phyloP scores from a whole-genome alignment of 805 yeast species.

The Candida jianshihensis region DNA sequence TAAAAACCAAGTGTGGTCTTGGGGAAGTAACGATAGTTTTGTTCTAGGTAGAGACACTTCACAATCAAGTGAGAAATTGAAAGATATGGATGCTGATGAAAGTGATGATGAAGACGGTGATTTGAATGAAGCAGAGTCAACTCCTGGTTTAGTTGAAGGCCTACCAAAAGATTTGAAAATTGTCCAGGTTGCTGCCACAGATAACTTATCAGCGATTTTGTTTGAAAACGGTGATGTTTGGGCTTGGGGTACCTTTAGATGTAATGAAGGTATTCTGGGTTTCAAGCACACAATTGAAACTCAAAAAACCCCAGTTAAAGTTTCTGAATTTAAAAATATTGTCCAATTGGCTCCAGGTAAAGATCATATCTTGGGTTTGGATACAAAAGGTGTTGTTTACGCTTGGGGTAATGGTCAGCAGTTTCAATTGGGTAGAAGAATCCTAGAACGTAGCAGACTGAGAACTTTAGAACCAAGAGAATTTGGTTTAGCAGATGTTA shows the following conservation, averaged over 20 bases:
- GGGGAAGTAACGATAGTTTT: constrained; percentile 96
- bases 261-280: constrained; percentile 87
- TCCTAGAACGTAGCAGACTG: constrained; percentile 70
- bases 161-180: constrained; percentile 54
- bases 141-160: constrained; percentile 72
- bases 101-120: constrained; percentile 69
- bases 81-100: constrained; percentile 56
- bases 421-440: constrained; percentile 82
- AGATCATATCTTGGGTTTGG: constrained; percentile 84
- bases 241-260: constrained; percentile 97
- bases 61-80: constrained; percentile 53
- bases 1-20: constrained; percentile 82
- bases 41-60: constrained; percentile 87
- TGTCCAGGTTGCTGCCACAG: constrained; percentile 85
- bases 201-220: constrained; percentile 78
- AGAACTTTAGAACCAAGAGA: constrained; percentile 74
- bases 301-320: constrained; percentile 63
- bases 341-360: constrained; percentile 88
- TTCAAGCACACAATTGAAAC: constrained; percentile 57
- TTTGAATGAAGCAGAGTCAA: constrained; percentile 80
- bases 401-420: constrained; percentile 99
- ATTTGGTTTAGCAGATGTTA: constrained; percentile 74
- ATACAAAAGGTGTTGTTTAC: constrained; percentile 76
- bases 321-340: constrained; percentile 55
- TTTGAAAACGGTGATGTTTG: constrained; percentile 80